Conservation (phyloP, 73 alveolate genomes). For the Effrenium voratum region DNA sequence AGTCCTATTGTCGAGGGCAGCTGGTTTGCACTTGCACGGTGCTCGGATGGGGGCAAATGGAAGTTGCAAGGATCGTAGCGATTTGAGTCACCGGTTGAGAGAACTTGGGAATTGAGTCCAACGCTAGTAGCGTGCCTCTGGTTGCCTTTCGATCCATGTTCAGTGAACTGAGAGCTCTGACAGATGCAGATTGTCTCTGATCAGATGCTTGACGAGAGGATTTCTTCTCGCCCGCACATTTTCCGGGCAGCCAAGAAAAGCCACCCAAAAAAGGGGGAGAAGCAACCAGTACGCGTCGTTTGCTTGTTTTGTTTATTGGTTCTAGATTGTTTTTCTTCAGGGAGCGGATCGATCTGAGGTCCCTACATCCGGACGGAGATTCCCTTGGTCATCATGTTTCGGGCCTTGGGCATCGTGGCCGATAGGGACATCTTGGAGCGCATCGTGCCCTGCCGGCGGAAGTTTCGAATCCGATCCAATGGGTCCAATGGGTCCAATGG, state of each 20-base stretch:
- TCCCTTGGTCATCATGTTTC: slow-evolving; percentile 97
- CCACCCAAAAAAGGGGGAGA: too few species aligned
- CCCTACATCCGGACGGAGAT: slow-evolving; percentile 98
- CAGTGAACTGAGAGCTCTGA: not conserved
- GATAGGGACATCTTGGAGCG: slow-evolving; percentile 98
- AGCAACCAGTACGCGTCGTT: too few species aligned
- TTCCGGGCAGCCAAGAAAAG: too few species aligned
- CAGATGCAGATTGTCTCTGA: not conserved
- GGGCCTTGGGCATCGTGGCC: slow-evolving; percentile 97
- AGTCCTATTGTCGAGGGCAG: slow-evolving; percentile 87
- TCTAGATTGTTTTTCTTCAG: too few species aligned
- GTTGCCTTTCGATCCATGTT: not conserved
- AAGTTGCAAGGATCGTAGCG: too few species aligned
- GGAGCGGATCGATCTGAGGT: too few species aligned
- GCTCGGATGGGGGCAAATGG: not conserved
- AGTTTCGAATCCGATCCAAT: not conserved
- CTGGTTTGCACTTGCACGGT: slow-evolving; percentile 75
- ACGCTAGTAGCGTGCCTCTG: not conserved
- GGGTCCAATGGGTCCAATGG: too few species aligned
- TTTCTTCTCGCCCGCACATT: too few species aligned
- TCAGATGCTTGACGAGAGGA: not conserved
- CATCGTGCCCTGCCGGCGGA: slow-evolving; percentile 97
- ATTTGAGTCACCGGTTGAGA: not conserved
- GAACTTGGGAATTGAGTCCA: too few species aligned
- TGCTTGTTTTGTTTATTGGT: too few species aligned